Evolutionary conservation across 306 rosid genomes (phyloP).

Genomic region (Glycyrrhiza uralensis): DNA sequence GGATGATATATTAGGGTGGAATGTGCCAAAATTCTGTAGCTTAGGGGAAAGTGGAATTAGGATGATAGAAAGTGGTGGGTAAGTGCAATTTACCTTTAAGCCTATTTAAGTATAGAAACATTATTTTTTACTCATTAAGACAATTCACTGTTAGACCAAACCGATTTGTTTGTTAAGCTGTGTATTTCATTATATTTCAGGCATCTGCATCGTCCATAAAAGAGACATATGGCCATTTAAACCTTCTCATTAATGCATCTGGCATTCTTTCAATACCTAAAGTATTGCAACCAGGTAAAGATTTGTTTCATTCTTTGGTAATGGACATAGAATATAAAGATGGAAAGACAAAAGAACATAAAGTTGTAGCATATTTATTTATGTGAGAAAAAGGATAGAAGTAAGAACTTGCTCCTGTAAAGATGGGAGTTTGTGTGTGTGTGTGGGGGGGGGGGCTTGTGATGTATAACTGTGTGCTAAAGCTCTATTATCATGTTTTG

Average conservation of each 20-base stretch:
- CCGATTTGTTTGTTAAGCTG: slow-evolving; percentile 14
- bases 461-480: background rate
- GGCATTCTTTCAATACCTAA: slow-evolving; percentile 86
- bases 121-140: background rate
- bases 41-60: background rate
- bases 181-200: slow-evolving; percentile 44
- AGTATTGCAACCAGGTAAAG: slow-evolving; percentile 76
- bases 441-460: background rate
- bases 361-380: background rate
- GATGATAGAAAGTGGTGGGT: background rate
- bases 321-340: background rate
- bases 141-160: background rate
- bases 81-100: background rate
- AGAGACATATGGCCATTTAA: slow-evolving; percentile 71
- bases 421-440: background rate
- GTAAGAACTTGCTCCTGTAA: background rate
- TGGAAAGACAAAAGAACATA: background rate
- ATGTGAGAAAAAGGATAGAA: background rate
- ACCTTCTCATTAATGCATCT: slow-evolving; percentile 87
- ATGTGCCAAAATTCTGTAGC: background rate
- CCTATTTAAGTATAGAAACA: background rate
- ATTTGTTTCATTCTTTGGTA: slow-evolving; percentile 12
- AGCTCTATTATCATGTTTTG: background rate
- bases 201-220: slow-evolving; percentile 66
- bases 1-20: background rate